Percentiles rank a stretch among this genome's conserved stretches.
Conservation (phyloP, 192 early-diverging fungal species). For the Bifiguratus adelaidae region DNA sequence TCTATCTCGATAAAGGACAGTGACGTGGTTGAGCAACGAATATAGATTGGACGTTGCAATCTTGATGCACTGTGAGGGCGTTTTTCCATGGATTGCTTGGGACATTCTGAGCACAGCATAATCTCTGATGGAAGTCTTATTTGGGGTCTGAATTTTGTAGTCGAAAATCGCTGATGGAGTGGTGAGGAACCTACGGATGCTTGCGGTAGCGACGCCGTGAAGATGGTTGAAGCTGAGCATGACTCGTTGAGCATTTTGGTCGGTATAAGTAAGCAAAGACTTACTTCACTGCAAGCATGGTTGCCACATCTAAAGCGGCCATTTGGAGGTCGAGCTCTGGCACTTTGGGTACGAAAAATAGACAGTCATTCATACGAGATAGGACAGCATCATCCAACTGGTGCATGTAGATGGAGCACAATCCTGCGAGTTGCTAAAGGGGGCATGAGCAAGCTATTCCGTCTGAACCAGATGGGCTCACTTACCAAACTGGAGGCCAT, state of each 20-base stretch:
- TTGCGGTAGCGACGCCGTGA: conserved; percentile 24
- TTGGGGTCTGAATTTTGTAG: conserved; percentile 8
- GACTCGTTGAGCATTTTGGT: background rate
- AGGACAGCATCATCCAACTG: conserved; percentile 36
- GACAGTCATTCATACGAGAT: conserved; percentile 29
- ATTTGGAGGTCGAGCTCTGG: conserved; percentile 29
- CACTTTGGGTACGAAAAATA: conserved; percentile 25
- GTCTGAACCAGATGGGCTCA: background rate
- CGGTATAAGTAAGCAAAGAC: background rate
- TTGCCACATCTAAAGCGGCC: conserved; percentile 27
- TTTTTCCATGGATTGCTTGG: conserved; percentile 28
- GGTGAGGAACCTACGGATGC: conserved; percentile 36
- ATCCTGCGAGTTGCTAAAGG: conserved; percentile 32
- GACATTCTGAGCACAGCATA: conserved; percentile 38
- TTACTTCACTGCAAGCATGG: conserved; percentile 31
- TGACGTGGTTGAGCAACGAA: conserved; percentile 22
- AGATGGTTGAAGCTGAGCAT: conserved; percentile 13
- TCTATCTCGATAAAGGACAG: conserved; percentile 3
- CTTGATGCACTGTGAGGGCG: conserved; percentile 8
- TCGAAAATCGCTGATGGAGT: conserved; percentile 44
- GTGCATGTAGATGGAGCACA: conserved; percentile 35
- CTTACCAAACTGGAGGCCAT: conserved; percentile 46
- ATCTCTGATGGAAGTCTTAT: conserved; percentile 22
- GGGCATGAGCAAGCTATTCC: background rate
- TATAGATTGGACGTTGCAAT: conserved; percentile 22